Evolutionary conservation across 352 stramenopile genomes (phyloP).

Genomic region (Pythium pyrilobum): DNA sequence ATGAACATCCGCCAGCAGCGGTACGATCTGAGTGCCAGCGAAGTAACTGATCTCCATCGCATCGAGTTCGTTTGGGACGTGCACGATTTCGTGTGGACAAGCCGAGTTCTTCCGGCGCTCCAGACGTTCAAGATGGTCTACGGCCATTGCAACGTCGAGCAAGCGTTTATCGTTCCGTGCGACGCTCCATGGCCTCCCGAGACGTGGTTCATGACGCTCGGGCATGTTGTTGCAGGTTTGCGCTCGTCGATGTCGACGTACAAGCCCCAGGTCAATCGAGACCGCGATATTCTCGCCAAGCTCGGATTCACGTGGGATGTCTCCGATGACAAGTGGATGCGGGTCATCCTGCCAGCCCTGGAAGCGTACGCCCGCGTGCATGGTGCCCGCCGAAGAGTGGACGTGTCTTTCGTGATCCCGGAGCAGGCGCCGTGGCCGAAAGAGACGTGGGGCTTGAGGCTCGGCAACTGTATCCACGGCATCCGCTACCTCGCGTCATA

Average conservation of each 20-base stretch:
- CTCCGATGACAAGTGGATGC: slow-evolving; percentile 9
- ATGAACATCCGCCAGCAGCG: slow-evolving; percentile 26
- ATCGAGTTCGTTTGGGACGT: slow-evolving; percentile 21
- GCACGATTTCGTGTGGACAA: slow-evolving; percentile 12
- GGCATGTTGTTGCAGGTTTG: slow-evolving; percentile 1
- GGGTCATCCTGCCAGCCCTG: slow-evolving; percentile 9
- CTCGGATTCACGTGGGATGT: slow-evolving; percentile 22
- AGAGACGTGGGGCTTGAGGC: slow-evolving; percentile 20
- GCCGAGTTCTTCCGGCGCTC: slow-evolving; percentile 7
- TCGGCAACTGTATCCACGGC: slow-evolving; percentile 25
- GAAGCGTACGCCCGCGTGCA: neutral
- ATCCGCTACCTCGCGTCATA: slow-evolving; percentile 18
- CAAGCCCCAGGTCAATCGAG: slow-evolving; percentile 5
- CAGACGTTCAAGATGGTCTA: slow-evolving; percentile 10
- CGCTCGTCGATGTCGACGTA: neutral
- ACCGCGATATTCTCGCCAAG: slow-evolving; percentile 14
- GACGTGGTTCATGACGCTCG: slow-evolving; percentile 4
- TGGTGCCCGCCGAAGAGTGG: neutral
- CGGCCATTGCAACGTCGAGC: slow-evolving; percentile 14
- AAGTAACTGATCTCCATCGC: slow-evolving; percentile 8
- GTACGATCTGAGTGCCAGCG: neutral
- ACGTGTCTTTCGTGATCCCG: slow-evolving; percentile 36
- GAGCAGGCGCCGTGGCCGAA: slow-evolving; percentile 29
- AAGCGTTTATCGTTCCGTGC: slow-evolving; percentile 15
- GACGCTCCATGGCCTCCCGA: slow-evolving; percentile 12